phyloP scores from a whole-genome alignment of 495 filamentous ascomycete genomes.

The Hyphodiscus hymeniophilus region DNA sequence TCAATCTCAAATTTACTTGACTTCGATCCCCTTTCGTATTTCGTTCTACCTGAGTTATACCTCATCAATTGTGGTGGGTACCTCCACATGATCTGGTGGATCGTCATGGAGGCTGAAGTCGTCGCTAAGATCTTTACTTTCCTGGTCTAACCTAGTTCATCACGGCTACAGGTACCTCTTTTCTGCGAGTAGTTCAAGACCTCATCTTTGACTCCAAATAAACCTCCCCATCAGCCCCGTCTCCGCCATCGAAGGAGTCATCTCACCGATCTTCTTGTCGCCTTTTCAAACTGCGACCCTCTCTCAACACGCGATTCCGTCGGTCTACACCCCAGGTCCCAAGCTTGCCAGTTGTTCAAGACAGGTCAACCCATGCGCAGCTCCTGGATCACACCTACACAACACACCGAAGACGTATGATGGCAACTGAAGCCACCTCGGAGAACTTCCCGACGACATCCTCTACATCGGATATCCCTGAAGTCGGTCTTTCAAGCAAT shows the following conservation, averaged over 20 bases:
- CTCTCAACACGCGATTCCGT: conserved; percentile 1
- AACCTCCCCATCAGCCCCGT: conserved; percentile 5
- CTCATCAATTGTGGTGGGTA: too few species aligned
- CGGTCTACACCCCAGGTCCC: conserved; percentile 5
- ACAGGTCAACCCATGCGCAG: conserved; percentile 27
- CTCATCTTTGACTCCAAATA: conserved; percentile 4
- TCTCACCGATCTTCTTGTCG: conserved; percentile 12
- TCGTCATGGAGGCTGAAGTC: too few species aligned
- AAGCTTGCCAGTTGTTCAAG: conserved; percentile 17
- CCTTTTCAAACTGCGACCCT: conserved; percentile 14
- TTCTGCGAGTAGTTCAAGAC: not conserved
- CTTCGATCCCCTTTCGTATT: too few species aligned
- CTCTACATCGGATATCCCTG: conserved; percentile 29
- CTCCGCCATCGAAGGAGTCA: conserved; percentile 15
- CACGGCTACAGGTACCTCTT: not conserved
- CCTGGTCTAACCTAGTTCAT: too few species aligned
- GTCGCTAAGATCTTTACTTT: too few species aligned
- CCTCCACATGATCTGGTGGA: too few species aligned
- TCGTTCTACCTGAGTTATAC: too few species aligned
- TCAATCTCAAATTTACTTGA: too few species aligned
- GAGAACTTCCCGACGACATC: conserved; percentile 43
- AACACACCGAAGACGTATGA: conserved; percentile 37
- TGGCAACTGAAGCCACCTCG: conserved; percentile 49
- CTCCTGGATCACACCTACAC: conserved; percentile 14
- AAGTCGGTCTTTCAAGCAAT: too few species aligned